Base-by-base conservation (phyloP, 108 stramenopile genomes). In the Stephanodiscus minutulus region DNA sequence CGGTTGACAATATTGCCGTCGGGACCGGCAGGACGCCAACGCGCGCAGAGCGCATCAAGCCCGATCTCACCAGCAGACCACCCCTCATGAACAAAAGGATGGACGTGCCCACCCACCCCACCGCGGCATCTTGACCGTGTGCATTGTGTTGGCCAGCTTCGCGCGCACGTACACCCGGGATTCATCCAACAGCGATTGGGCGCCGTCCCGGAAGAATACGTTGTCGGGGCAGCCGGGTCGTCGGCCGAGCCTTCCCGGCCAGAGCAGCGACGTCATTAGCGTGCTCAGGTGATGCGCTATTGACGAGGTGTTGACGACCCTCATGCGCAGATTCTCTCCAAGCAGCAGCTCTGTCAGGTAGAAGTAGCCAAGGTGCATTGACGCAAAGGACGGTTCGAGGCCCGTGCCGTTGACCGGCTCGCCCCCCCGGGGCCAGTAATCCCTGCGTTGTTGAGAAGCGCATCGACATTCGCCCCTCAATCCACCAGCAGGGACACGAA, bases 91-190 rank as follows among this genome's bases (percentile, higher is more conserved):
- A 76, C n/a, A 74, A 39, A 37, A 63, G 74, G 39, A 80, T 80
- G 6, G 44, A 22, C 9, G 79, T 80, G 4, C 74, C 74, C 36
- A 80, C 79, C 74, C 74, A 80, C 1, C 79, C 79, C 25, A 80
- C 1, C 48, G 68, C 3, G 79, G 74, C 33, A 80, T 63, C 20
- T 75, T 68, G 24, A 76, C 54, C 4, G 53, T 74, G 64, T 80
- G 79, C 79, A 80, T 76, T 1, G 70, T 28, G 50, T 80, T 80
- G 0, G 79, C 79, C n/a, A 76, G 11, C 62, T 80, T 80, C 0
- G 74, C 74, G 12, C 21, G 68, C 37, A 24, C 22, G 53, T 18
- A 75, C 70, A 6, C 68, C 68, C n/a, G n/a, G n/a, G 0, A 33
- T 7, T 1, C 50, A 8, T 22, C n/a, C n/a, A n/a, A n/a, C n/a